These are phyloP conservation scores for Candida smagusa DNA, from an alignment of 1,139 yeast species.

Conservation along the genomic window DNA sequence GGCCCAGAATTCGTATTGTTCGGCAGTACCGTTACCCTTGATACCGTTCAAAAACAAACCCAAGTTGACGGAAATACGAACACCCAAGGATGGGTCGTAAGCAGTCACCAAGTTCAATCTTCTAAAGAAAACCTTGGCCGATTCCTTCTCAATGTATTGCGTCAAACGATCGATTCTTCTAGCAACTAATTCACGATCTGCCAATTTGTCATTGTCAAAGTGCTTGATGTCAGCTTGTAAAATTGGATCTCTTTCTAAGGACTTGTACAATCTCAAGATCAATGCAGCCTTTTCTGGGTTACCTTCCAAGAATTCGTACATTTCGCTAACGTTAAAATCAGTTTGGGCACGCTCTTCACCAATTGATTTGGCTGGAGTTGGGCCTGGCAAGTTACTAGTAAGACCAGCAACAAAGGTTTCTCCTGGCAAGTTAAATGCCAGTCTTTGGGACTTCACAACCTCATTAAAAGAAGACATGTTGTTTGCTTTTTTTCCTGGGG, in stretches of 20 bases:
- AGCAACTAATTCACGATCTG: slow-evolving; percentile 52
- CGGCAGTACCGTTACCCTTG: slow-evolving; percentile 68
- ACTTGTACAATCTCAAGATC: slow-evolving; percentile 43
- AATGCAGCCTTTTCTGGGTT: slow-evolving; percentile 42
- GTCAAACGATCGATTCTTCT: slow-evolving; percentile 35
- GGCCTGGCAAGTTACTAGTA: slow-evolving; percentile 11
- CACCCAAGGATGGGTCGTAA: slow-evolving; percentile 57
- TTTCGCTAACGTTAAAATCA: slow-evolving; percentile 35
- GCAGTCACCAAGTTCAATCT: slow-evolving; percentile 48
- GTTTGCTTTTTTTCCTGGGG: slow-evolving; percentile 2
- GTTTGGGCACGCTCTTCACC: slow-evolving; percentile 48
- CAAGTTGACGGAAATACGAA: slow-evolving; percentile 57
- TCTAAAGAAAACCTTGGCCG: slow-evolving; percentile 39
- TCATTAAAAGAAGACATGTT: slow-evolving; percentile 4
- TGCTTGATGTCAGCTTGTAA: slow-evolving; percentile 44
- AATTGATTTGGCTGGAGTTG: slow-evolving; percentile 25
- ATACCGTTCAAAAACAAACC: slow-evolving; percentile 69
- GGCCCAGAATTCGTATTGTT: slow-evolving; percentile 70
- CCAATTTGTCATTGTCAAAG: slow-evolving; percentile 51
- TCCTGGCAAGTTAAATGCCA: slow-evolving; percentile 4
- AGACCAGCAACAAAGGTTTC: slow-evolving; percentile 3
- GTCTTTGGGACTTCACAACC: slow-evolving; percentile 3
- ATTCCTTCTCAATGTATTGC: slow-evolving; percentile 48
- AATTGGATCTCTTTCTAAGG: slow-evolving; percentile 55
- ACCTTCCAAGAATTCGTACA: slow-evolving; percentile 49